Base-by-base conservation (phyloP, 202 grass and related monocot species). In the Eragrostis tef region DNA sequence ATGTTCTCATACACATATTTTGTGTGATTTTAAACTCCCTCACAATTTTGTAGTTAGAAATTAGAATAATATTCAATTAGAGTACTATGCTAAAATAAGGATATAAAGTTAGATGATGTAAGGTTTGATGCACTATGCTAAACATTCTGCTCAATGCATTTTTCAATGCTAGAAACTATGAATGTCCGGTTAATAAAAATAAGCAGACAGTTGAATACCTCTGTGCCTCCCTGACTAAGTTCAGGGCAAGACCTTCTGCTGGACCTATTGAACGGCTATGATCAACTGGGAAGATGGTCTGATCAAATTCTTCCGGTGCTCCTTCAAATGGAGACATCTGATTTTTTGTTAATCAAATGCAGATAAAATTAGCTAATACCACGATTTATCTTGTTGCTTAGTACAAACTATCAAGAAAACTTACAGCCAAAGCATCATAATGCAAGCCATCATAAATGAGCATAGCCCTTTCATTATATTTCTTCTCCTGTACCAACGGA, bases 351-450 rank as follows among this genome's bases (percentile, higher is more conserved):
- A 20, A 66, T 43, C 31, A 77, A 72, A 75, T 46, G 64, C 19
- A 79, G 13, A 82, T 56, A 60, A 65, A 60, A 77, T 27, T 64
- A 89, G 62, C 56, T 8, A 45, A 69, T 72, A 74, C 11, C 10
- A 39, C 34, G 34, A 39, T 39, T 2, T 85, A 36, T 41, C 20
- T 64, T 72, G 49, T 80, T 41, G 22, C 69, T 68, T 24, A 46
- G 31, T 48, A 53, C 4, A 56, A 48, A 60, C 11, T 21, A 70
- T 70, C 21, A 85, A 61, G 44, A 66, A 70, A 79, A 87, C 95
- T 91, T 94, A 98, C 95, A 60, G 90, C 95, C 78, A 98, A 79
- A 80, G 90, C 92, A 88, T 98, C 92, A 52, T 98, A 98, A 90
- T 98, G 94, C 45, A 98, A 65, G 11, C 95, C 95, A 82, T 98